These are phyloP conservation scores for Wickerhamiella siamensis DNA, from an alignment of 805 yeast genomes.

Conservation along the genomic window DNA sequence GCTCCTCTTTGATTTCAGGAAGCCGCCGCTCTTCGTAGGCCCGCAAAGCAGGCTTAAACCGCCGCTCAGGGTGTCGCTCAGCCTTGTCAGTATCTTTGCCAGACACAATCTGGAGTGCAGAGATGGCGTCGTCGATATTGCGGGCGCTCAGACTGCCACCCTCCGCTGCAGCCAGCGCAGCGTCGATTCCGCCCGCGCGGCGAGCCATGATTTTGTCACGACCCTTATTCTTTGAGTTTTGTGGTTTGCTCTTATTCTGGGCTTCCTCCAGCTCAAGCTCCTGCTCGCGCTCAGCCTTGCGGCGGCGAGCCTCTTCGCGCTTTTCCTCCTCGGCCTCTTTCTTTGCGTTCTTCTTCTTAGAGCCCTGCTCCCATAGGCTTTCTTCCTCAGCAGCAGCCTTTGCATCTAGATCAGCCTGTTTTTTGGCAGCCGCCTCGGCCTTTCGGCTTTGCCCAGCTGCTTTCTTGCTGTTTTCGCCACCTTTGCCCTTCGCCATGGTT, in stretches of 20 bases:
- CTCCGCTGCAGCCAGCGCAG: conserved; percentile 46
- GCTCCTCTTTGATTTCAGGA: conserved; percentile 59
- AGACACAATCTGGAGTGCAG: conserved; percentile 56
- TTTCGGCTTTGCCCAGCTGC: conserved; percentile 53
- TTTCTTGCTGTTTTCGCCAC: conserved; percentile 18
- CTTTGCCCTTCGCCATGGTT: conserved; percentile 15
- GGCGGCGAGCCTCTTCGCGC: conserved; percentile 59
- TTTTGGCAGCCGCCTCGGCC: conserved; percentile 48
- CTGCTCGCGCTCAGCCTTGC: conserved; percentile 72
- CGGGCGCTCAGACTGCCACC: conserved; percentile 43
- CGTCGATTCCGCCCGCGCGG: conserved; percentile 38
- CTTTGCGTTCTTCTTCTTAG: conserved; percentile 56
- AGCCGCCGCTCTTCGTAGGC: conserved; percentile 58
- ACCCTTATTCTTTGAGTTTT: conserved; percentile 43
- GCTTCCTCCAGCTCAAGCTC: conserved; percentile 50
- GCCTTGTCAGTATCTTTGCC: conserved; percentile 32
- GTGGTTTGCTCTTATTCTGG: conserved; percentile 37
- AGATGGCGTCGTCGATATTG: conserved; percentile 66
- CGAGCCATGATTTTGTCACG: conserved; percentile 51
- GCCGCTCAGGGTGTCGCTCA: conserved; percentile 80
- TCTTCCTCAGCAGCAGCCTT: conserved; percentile 41
- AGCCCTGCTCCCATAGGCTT: conserved; percentile 54
- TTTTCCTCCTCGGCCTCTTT: conserved; percentile 51
- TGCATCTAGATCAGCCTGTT: conserved; percentile 37
- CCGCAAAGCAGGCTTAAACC: conserved; percentile 66